Evolutionary conservation across 371 early-diverging fungal genomes (phyloP).

Genomic region (Parasitella parasitica): DNA sequence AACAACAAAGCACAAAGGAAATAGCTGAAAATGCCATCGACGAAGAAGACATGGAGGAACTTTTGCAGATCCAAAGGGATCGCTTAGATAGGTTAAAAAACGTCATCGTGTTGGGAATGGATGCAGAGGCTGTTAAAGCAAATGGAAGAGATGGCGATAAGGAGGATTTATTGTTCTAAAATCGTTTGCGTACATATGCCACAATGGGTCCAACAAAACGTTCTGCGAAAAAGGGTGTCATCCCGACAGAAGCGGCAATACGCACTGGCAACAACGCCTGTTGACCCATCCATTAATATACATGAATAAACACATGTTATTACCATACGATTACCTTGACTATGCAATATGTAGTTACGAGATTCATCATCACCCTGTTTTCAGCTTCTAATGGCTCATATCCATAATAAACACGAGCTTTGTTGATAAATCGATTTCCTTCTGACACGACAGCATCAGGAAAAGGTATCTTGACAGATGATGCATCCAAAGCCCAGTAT

Average conservation of each 20-base stretch:
- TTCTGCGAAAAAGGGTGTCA: conserved; percentile 76
- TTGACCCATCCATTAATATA: neutral
- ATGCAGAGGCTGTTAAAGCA: conserved; percentile 38
- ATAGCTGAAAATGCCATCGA: conserved; percentile 3
- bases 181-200: conserved; percentile 3
- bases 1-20: neutral
- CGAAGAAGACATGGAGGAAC: conserved; percentile 43
- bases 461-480: conserved; percentile 60
- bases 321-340: conserved; percentile 70
- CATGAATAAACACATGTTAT: neutral
- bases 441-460: conserved; percentile 68
- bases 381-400: conserved; percentile 44
- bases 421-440: conserved; percentile 65
- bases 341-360: conserved; percentile 80
- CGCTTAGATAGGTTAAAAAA: conserved; percentile 43
- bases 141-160: conserved; percentile 28
- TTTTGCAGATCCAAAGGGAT: conserved; percentile 44
- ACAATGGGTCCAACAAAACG: conserved; percentile 31
- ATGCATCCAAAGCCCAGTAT: conserved; percentile 64
- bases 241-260: conserved; percentile 57
- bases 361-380: conserved; percentile 65
- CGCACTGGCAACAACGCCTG: conserved; percentile 66
- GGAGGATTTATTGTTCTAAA: conserved; percentile 49
- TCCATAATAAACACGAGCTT: conserved; percentile 58
- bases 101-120: conserved; percentile 45